These are phyloP conservation scores for Fonsecaea pedrosoi DNA, from an alignment of 2,329 filamentous ascomycete species.

Conservation along the genomic window DNA sequence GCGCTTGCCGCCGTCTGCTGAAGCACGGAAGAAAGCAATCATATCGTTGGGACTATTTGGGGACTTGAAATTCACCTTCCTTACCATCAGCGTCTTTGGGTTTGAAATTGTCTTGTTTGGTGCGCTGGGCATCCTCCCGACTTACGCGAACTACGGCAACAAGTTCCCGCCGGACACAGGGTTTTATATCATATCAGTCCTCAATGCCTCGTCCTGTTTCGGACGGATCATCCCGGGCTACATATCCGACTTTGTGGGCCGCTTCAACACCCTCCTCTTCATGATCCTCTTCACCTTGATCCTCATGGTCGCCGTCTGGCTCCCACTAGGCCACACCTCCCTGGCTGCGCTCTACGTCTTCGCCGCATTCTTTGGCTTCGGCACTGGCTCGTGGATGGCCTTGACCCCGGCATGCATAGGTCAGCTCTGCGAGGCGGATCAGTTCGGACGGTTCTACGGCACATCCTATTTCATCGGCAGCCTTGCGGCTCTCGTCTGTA, in stretches of 20 bases:
- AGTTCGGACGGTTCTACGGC: constrained; percentile 57
- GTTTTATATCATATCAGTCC: constrained; percentile 54
- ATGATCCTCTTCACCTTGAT: constrained; percentile 49
- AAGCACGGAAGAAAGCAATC: constrained; percentile 40
- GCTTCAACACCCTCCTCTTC: constrained; percentile 54
- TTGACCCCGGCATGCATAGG: constrained; percentile 52
- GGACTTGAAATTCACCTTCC: constrained; percentile 51
- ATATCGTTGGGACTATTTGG: constrained; percentile 53
- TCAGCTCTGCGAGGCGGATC: constrained; percentile 55
- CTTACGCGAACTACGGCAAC: constrained; percentile 51
- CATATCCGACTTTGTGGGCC: constrained; percentile 52
- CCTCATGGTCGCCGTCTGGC: constrained; percentile 52
- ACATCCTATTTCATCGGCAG: constrained; percentile 57
- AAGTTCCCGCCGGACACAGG: constrained; percentile 46
- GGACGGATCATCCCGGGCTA: constrained; percentile 55
- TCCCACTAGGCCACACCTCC: constrained; percentile 53
- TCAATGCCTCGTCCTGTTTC: constrained; percentile 53
- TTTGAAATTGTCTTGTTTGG: constrained; percentile 60
- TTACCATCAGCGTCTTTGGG: constrained; percentile 53
- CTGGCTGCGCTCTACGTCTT: constrained; percentile 54
- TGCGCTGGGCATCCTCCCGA: constrained; percentile 56
- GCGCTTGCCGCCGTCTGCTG: constrained; percentile 43
- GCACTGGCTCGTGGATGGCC: constrained; percentile 55
- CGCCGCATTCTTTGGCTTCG: constrained; percentile 57
- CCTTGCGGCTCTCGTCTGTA: constrained; percentile 55